A percentile compares a stretch with the other conserved stretches of the same genome.
phyloP scores from a whole-genome alignment of 225 moss, liverwort and hornwort species.

The Thuidium tamariscinum region DNA sequence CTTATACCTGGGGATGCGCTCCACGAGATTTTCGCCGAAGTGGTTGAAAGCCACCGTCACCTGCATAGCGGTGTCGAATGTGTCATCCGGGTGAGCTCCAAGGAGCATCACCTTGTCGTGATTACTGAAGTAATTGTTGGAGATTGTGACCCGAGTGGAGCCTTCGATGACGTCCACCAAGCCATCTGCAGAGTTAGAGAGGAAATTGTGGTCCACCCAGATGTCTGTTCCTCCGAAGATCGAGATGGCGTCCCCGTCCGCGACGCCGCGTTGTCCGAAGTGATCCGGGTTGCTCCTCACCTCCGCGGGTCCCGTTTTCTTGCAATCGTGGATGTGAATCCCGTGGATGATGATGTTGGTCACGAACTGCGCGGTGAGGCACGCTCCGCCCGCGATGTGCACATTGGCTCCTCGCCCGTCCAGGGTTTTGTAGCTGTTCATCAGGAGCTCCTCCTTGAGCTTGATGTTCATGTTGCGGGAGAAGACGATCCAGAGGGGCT shows the following conservation, averaged over 20 bases:
- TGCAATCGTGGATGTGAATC: constrained; percentile 28
- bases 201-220: constrained; percentile 48
- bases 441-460: constrained; percentile 43
- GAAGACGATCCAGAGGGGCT: constrained; percentile 45
- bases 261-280: constrained; percentile 12
- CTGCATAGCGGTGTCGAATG: constrained; percentile 34
- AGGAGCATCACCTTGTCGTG: constrained; percentile 56
- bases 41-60: constrained; percentile 49
- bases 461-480: constrained; percentile 45
- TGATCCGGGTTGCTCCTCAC: constrained; percentile 25
- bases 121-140: constrained; percentile 42
- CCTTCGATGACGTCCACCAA: constrained; percentile 36
- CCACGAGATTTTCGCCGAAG: constrained; percentile 31
- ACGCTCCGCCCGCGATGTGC: constrained; percentile 38
- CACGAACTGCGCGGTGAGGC: constrained; percentile 33
- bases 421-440: constrained; percentile 47
- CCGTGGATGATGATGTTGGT: constrained; percentile 45
- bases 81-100: constrained; percentile 20
- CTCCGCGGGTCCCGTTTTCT: constrained; percentile 21
- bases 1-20: constrained; percentile 42
- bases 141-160: constrained; percentile 29
- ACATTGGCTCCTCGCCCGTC: constrained; percentile 44
- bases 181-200: constrained; percentile 23
- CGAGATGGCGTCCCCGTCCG: constrained; percentile 40
- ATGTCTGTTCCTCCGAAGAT: constrained; percentile 28